These are phyloP conservation scores for Coffea eugenioides DNA, from an alignment of 257 asterid species.

Conservation along the genomic window DNA sequence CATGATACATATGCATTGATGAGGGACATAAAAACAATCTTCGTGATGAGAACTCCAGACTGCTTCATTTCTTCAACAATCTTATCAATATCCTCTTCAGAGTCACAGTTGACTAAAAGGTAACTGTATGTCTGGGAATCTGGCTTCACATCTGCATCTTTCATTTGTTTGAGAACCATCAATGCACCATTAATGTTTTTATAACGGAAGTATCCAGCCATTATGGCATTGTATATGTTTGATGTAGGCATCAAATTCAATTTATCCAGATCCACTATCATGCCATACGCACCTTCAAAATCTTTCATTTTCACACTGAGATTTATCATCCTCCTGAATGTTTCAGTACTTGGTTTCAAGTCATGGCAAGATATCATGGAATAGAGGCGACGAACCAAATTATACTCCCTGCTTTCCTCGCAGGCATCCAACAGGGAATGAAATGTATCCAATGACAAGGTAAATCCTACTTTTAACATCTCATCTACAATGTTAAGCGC, in stretches of 20 bases:
- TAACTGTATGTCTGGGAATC: conserved; percentile 73
- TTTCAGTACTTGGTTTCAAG: conserved; percentile 56
- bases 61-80: conserved; percentile 46
- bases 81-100: conserved; percentile 67
- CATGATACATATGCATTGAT: conserved; percentile 82
- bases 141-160: conserved; percentile 72
- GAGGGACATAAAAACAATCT: conserved; percentile 70
- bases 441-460: conserved; percentile 46
- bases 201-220: conserved; percentile 86
- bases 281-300: conserved; percentile 79
- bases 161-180: conserved; percentile 75
- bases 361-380: conserved; percentile 50
- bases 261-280: conserved; percentile 54
- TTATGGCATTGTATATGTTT: conserved; percentile 62
- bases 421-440: conserved; percentile 69
- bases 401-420: conserved; percentile 63
- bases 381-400: conserved; percentile 70
- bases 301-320: conserved; percentile 78
- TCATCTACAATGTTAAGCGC: conserved; percentile 66
- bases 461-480: conserved; percentile 49
- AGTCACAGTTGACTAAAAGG: conserved; percentile 58
- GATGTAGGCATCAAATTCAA: conserved; percentile 52
- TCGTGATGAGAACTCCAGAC: conserved; percentile 53
- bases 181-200: conserved; percentile 54
- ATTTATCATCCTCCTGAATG: conserved; percentile 66